These are phyloP conservation scores for Prunus yedoensis DNA, from an alignment of 331 rosid genomes.

Conservation along the genomic window DNA sequence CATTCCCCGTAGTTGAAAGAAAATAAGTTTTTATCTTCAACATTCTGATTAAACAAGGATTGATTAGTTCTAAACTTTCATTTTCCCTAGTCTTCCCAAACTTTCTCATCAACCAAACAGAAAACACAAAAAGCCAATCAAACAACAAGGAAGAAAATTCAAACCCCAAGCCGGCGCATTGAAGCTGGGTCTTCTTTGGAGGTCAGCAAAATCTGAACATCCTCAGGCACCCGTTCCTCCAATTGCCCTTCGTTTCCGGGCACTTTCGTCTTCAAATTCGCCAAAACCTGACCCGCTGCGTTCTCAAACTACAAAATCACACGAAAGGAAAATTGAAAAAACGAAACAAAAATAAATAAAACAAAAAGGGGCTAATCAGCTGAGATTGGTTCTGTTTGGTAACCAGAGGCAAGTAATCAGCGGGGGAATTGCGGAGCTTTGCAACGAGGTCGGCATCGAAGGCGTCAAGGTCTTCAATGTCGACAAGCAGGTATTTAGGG, in stretches of 20 bases:
- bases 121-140: not conserved
- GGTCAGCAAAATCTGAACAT: constrained; percentile 88
- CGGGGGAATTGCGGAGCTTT: constrained; percentile 78
- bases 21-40: not conserved
- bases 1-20: not conserved
- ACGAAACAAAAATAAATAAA: not conserved
- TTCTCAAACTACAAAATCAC: constrained; percentile 63
- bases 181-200: constrained; percentile 80
- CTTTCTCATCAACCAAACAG: constrained; percentile 13
- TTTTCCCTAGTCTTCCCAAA: not conserved
- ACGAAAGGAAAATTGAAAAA: not conserved
- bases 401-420: constrained; percentile 82
- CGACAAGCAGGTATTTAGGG: constrained; percentile 59
- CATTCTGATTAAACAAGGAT: no score
- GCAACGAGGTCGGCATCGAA: constrained; percentile 77
- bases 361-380: not conserved
- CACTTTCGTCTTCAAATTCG: constrained; percentile 74
- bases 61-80: no score
- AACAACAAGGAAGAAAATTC: constrained; percentile 1
- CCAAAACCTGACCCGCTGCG: constrained; percentile 93
- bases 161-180: constrained; percentile 84
- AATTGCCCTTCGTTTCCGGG: constrained; percentile 76
- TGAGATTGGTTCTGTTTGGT: not conserved
- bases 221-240: constrained; percentile 83
- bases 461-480: constrained; percentile 72